A percentile compares a stretch with the other conserved stretches of the same genome.
Evolutionary conservation across 2,329 filamentous ascomycete genomes (phyloP).

Genomic region (Camillea tinctor): DNA sequence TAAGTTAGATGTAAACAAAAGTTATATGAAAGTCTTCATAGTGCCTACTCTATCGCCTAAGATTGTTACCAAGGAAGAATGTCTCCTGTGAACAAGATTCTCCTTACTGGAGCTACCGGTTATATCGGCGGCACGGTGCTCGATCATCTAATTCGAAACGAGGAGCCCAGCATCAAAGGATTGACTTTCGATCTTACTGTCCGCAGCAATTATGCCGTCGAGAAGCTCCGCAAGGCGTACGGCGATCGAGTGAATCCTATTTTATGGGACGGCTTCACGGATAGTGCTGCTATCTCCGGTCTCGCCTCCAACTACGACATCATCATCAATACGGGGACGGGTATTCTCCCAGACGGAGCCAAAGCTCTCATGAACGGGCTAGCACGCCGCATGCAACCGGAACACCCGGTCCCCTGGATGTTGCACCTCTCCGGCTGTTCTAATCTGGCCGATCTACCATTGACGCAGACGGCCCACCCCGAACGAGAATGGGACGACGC

Average conservation of each 20-base stretch:
- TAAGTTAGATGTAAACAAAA: no score
- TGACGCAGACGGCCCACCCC: slow-evolving; percentile 9
- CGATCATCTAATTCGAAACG: slow-evolving; percentile 10
- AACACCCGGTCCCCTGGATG: slow-evolving; percentile 11
- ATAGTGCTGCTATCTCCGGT: slow-evolving; percentile 3
- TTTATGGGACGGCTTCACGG: slow-evolving; percentile 11
- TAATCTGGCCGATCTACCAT: slow-evolving; percentile 18
- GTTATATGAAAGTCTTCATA: no score
- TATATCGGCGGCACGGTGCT: slow-evolving; percentile 21
- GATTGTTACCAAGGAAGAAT: background rate
- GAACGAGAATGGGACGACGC: slow-evolving; percentile 15
- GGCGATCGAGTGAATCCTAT: slow-evolving; percentile 10
- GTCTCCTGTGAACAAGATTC: background rate
- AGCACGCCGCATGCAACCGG: slow-evolving; percentile 22
- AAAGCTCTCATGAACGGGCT: slow-evolving; percentile 38
- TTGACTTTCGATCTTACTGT: background rate
- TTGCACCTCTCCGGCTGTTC: slow-evolving; percentile 18
- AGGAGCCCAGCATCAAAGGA: background rate
- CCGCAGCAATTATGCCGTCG: slow-evolving; percentile 8
- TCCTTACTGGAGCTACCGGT: slow-evolving; percentile 17
- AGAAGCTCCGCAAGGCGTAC: slow-evolving; percentile 3
- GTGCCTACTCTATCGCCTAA: no score
- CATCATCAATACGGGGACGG: slow-evolving; percentile 38
- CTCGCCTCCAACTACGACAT: slow-evolving; percentile 22
- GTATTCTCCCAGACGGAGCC: slow-evolving; percentile 33